A percentile compares a stretch with the other conserved stretches of the same genome.
Evolutionary conservation across 73 alveolate species (phyloP).

Genomic region (Uronychia setigera): DNA sequence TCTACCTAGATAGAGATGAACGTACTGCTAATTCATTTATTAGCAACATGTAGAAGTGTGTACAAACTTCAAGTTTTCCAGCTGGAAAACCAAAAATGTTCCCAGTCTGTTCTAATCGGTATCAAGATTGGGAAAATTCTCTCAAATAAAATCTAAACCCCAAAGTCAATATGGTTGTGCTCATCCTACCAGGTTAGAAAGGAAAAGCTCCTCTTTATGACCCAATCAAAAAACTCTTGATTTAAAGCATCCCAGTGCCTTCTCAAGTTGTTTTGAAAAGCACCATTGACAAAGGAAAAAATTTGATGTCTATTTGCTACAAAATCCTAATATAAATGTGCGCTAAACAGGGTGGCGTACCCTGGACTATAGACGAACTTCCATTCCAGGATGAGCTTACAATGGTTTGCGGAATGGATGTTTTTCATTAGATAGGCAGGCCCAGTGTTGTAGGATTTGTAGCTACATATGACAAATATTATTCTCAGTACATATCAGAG

Average conservation of each 20-base stretch:
- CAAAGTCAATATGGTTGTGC: slow-evolving; percentile 35
- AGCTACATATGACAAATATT: slow-evolving; percentile 38
- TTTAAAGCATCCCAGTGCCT: slow-evolving; percentile 64
- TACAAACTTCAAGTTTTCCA: slow-evolving; percentile 48
- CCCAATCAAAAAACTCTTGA: slow-evolving; percentile 67
- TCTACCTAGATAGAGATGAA: slow-evolving; percentile 75
- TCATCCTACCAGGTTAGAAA: slow-evolving; percentile 78
- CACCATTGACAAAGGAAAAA: slow-evolving; percentile 63
- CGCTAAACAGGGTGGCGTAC: slow-evolving; percentile 82
- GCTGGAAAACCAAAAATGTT: slow-evolving; percentile 63
- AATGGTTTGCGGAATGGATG: slow-evolving; percentile 76
- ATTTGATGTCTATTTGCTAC: slow-evolving; percentile 65
- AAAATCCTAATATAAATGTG: slow-evolving; percentile 77
- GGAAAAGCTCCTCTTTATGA: slow-evolving; percentile 77
- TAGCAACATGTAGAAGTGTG: slow-evolving; percentile 60
- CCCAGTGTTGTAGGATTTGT: slow-evolving; percentile 29
- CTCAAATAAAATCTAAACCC: slow-evolving; percentile 51
- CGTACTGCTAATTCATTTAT: slow-evolving; percentile 62
- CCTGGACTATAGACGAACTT: slow-evolving; percentile 77
- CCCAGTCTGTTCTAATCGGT: slow-evolving; percentile 43
- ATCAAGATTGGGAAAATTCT: slow-evolving; percentile 65
- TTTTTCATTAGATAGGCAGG: slow-evolving; percentile 31
- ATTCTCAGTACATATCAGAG: slow-evolving; percentile 52
- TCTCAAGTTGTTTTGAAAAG: slow-evolving; percentile 74
- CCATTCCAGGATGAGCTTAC: slow-evolving; percentile 75